Base-by-base conservation (phyloP, 2,329 filamentous ascomycete genomes). In the Xylaria hypoxylon region DNA sequence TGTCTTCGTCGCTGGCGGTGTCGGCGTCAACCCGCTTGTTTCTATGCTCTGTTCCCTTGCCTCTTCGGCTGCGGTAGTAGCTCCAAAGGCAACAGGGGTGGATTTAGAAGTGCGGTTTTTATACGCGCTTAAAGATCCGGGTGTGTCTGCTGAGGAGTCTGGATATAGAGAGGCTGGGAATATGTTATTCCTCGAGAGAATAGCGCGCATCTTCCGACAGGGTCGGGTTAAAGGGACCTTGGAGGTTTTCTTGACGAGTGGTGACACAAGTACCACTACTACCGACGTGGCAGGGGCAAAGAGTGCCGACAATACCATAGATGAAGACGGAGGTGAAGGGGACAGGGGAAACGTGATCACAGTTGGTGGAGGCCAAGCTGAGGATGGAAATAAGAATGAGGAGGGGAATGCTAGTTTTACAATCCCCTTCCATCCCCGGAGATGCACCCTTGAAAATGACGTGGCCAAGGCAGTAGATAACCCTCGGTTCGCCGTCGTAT, bases 11-110 rank as follows among this genome's bases (percentile, higher is more conserved):
- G 93, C 92, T 0, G 93, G 92, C 1, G 93, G 93, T 1, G 89
- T 96, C 24, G 93, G 93, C 0, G 90, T 96, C 63, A 96, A 96
- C 73, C 92, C 92, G 0, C 80, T 95, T 5, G 86, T 93, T 62
- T 92, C 91, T 61, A 95, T 95, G 77, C 80, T 93, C 55, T 84
- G 86, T 17, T 84, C 86, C 67, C 80, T 94, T 5, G 62, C 61
- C 8, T 26, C 55, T 11, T 33, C 42, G 13, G 6, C 38, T 15
- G 7, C 45, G 0, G 1, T 33, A 2, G 1, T 33, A 2, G 2
- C 7, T 38, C 48, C 26, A 7, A 35, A 5, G 44, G 11, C 60
- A 76, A 2, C 19, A 1, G 40, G 42, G 5, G 52, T n/a, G 5
- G 17, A 57, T 28, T 68, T 77, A 10, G 78, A 86, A 15, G 84